Percentiles rank a stretch among this genome's conserved stretches.
Evolutionary conservation across 2,329 filamentous ascomycete species (phyloP).

Genomic region (Xylariaceae sp.): DNA sequence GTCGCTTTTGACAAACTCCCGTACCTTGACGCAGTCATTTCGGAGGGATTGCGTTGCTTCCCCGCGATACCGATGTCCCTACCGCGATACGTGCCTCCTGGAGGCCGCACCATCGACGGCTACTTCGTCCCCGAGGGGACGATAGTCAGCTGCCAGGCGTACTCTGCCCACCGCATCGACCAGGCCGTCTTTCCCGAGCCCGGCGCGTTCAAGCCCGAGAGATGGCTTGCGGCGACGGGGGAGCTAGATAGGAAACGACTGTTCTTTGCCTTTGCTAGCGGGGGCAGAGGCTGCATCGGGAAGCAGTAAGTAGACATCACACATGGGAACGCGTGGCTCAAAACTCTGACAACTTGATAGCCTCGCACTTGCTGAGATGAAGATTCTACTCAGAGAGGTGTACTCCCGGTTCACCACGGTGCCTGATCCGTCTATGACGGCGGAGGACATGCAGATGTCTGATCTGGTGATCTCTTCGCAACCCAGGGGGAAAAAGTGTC

Average conservation of each 20-base stretch:
- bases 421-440: conserved; percentile 56
- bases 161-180: conserved; percentile 62
- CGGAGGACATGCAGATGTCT: conserved; percentile 63
- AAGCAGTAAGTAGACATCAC: conserved; percentile 60
- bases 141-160: conserved; percentile 64
- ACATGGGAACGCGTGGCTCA: conserved; percentile 1
- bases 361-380: conserved; percentile 70
- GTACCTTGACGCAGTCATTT: conserved; percentile 65
- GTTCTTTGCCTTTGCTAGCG: conserved; percentile 68
- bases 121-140: conserved; percentile 56
- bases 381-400: conserved; percentile 62
- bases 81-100: conserved; percentile 59
- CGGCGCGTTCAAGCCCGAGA: conserved; percentile 75
- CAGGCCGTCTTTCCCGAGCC: conserved; percentile 75
- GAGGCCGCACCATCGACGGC: conserved; percentile 59
- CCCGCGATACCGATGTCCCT: conserved; percentile 69
- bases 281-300: conserved; percentile 67
- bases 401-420: conserved; percentile 62
- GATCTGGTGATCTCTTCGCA: conserved; percentile 70
- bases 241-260: conserved; percentile 69
- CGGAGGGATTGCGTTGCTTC: conserved; percentile 64
- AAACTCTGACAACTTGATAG: conserved; percentile 35
- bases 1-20: conserved; percentile 52
- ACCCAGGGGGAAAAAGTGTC: conserved; percentile 61
- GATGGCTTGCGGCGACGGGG: conserved; percentile 77